A percentile compares a stretch with the other conserved stretches of the same genome.
Conservation (phyloP, 192 early-diverging fungal genomes). For the Dispira parvispora region DNA sequence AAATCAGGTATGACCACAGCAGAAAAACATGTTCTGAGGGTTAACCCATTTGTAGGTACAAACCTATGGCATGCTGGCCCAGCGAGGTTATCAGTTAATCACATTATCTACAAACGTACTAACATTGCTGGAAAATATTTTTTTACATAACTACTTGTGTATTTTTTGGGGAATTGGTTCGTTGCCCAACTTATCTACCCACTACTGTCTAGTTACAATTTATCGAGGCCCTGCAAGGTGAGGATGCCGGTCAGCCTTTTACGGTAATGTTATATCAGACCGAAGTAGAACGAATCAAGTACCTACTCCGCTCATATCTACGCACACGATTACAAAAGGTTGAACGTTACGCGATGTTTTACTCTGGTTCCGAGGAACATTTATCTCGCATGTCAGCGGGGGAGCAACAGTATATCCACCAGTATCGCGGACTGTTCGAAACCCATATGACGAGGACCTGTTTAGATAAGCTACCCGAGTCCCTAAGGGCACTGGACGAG, state of each 20-base stretch:
- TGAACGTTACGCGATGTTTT: constrained; percentile 28
- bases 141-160: background rate
- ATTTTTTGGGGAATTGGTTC: background rate
- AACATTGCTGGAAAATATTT: background rate
- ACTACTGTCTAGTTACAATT: background rate
- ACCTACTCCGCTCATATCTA: constrained; percentile 41
- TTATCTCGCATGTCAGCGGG: constrained; percentile 25
- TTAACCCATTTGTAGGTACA: no score
- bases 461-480: constrained; percentile 26
- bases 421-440: constrained; percentile 14
- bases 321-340: constrained; percentile 46
- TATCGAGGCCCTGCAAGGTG: constrained; percentile 5
- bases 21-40: no score
- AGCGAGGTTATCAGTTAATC: no score
- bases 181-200: background rate
- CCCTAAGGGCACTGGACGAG: constrained; percentile 18
- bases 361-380: constrained; percentile 22
- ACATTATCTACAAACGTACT: no score
- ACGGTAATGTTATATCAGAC: constrained; percentile 37
- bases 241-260: constrained; percentile 28
- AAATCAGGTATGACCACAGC: constrained; percentile 27
- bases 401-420: constrained; percentile 29
- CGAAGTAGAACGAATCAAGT: constrained; percentile 51
- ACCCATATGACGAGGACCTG: constrained; percentile 8
- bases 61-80: no score